phyloP scores from a whole-genome alignment of 331 rosid genomes.

The Rhamnella rubrinervis region DNA sequence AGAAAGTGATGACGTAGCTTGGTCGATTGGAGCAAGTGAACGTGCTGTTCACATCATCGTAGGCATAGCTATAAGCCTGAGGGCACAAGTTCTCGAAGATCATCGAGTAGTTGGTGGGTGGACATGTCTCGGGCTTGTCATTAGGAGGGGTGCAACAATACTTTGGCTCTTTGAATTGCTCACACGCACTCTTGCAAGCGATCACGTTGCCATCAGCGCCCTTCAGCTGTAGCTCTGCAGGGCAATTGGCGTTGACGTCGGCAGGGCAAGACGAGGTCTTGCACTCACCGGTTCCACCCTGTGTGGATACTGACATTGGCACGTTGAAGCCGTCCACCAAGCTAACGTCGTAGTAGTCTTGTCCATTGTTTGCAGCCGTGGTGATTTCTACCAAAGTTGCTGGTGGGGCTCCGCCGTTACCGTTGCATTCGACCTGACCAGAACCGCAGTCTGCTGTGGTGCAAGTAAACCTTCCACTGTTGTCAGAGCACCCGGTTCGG shows the following conservation, averaged over 20 bases:
- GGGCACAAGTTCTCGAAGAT: conserved; percentile 41
- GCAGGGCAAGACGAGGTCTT: conserved; percentile 20
- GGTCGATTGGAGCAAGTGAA: conserved; percentile 40
- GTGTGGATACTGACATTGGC: conserved; percentile 35
- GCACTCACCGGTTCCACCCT: conserved; percentile 40
- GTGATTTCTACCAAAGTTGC: conserved; percentile 32
- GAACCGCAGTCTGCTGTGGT: conserved; percentile 29
- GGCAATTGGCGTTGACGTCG: conserved; percentile 37
- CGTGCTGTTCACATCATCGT: conserved; percentile 40
- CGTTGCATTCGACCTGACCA: conserved; percentile 32
- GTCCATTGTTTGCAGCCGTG: conserved; percentile 9
- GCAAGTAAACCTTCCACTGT: conserved; percentile 23
- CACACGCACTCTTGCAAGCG: conserved; percentile 59
- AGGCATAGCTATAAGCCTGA: conserved; percentile 60
- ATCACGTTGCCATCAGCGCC: conserved; percentile 34
- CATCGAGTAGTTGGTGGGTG: conserved; percentile 17
- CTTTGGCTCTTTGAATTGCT: conserved; percentile 25
- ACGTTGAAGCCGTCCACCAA: conserved; percentile 55
- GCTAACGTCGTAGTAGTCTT: conserved; percentile 41
- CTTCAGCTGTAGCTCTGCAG: conserved; percentile 17
- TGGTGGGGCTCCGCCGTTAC: conserved; percentile 27
- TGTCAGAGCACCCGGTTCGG: conserved; percentile 19
- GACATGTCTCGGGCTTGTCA: conserved; percentile 21
- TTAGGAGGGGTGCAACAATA: conserved; percentile 43
- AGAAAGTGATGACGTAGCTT: conserved; percentile 21